Conservation (phyloP, 306 rosid genomes). For the Acacia crassicarpa region DNA sequence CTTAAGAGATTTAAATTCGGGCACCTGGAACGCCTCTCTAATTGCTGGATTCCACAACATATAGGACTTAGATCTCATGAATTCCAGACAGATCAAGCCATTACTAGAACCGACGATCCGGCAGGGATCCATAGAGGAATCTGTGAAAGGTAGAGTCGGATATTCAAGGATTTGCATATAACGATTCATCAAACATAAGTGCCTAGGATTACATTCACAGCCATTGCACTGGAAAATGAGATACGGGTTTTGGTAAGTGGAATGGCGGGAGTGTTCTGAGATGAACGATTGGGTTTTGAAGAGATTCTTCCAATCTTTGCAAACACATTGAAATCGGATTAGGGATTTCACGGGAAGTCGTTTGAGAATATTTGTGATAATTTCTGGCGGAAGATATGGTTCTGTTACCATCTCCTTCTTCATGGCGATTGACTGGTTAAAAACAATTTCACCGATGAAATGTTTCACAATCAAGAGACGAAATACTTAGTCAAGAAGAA, state of each 20-base stretch:
- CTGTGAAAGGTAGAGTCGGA: neutral
- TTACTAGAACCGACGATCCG: neutral
- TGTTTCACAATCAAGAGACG: too few species aligned
- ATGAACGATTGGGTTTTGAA: neutral
- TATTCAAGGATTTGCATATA: neutral
- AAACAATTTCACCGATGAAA: too few species aligned
- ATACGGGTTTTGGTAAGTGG: neutral
- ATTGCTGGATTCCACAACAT: neutral
- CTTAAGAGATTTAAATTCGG: too few species aligned
- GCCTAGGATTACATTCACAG: too few species aligned
- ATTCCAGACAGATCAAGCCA: neutral
- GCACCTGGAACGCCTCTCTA: neutral
- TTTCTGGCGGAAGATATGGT: neutral
- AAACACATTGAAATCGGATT: neutral
- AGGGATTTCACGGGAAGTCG: neutral
- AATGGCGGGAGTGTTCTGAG: neutral
- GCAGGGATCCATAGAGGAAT: neutral
- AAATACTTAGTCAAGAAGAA: too few species aligned
- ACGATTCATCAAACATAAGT: neutral
- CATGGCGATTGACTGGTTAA: too few species aligned
- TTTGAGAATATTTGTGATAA: neutral
- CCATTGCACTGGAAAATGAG: neutral
- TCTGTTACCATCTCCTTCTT: neutral
- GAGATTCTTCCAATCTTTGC: neutral
- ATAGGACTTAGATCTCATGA: neutral